A percentile compares a stretch with the other conserved stretches of the same genome.
phyloP scores from a whole-genome alignment of 148 eudicot genomes.

The Silene conica region DNA sequence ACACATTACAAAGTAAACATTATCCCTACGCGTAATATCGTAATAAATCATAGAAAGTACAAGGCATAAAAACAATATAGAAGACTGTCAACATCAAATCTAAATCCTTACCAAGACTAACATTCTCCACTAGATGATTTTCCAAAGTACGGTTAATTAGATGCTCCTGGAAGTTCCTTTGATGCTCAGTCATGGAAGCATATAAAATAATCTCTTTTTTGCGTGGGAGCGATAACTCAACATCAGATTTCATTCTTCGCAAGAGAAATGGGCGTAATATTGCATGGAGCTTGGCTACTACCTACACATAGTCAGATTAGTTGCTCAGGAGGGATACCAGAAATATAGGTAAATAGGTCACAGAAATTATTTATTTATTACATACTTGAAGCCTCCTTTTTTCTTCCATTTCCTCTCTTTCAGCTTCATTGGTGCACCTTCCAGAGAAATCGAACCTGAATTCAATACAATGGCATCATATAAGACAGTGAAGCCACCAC shows the following conservation, averaged over 20 bases:
- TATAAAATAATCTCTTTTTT: slow-evolving; percentile 93
- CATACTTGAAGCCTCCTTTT: slow-evolving; percentile 70
- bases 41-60: neutral
- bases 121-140: slow-evolving; percentile 44
- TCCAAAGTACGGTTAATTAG: slow-evolving; percentile 65
- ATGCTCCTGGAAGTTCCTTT: slow-evolving; percentile 77
- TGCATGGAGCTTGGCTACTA: slow-evolving; percentile 88
- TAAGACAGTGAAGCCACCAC: slow-evolving; percentile 4
- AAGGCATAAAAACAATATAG: neutral
- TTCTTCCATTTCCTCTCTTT: slow-evolving; percentile 72
- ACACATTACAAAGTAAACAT: neutral
- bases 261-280: slow-evolving; percentile 95
- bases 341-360: neutral
- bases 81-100: neutral
- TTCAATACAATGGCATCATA: neutral
- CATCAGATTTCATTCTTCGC: slow-evolving; percentile 87
- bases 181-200: slow-evolving; percentile 86
- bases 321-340: neutral
- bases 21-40: neutral
- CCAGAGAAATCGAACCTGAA: slow-evolving; percentile 90
- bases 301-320: slow-evolving; percentile 34
- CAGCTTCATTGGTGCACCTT: slow-evolving; percentile 60
- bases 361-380: neutral
- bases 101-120: slow-evolving; percentile 38
- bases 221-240: slow-evolving; percentile 76